Evolutionary conservation across 192 early-diverging fungal species (phyloP), one percentile per base, ranked within the genome.

Genomic region (Lunasporangiospora selenospora): DNA sequence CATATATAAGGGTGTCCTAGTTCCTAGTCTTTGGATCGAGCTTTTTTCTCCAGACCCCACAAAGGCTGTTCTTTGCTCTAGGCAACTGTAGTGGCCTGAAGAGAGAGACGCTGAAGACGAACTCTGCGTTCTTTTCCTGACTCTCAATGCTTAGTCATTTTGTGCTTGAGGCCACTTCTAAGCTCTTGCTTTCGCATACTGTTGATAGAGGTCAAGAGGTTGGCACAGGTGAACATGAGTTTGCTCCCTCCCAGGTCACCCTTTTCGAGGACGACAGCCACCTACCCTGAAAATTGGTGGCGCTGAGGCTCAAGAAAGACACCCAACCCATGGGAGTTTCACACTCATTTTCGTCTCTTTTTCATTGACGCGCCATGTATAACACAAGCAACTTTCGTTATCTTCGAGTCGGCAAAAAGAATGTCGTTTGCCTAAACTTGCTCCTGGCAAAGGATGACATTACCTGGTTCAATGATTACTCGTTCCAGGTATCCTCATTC

Each of bases 401-500:
- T 26, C 34, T 73, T 15, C 69, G 69, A 29, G 53, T 73, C 31
- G 63, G 43, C 50, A 73, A 73, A 37, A 52, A 47, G 3, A 62
- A 27, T n/a, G 60, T 63, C 18, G 33, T 73, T 9, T 58, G 60
- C 15, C 32, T 73, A 23, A 73, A 73, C 49, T 43, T 73, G 2
- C 26, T 63, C 3, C 69, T 73, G 21, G 33, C 69, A 32, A 62
- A 73, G 23, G 69, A 73, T 12, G 69, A 73, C 34, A 37, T 73
- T 9, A 49, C 51, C 3, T 73, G 69, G 69, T 73, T 73, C 23
- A 73, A 63, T 36, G 69, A 73, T 34, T 63, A 58, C 31, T 36
- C 69, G 12, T 63, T 73, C 18, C 69, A 73, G 29, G 69, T 71
- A 58, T 11, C 5, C 24, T 1, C 6, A 31, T 38, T 32, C 40